Base-by-base conservation (phyloP, 306 rosid genomes). In the Acacia crassicarpa region DNA sequence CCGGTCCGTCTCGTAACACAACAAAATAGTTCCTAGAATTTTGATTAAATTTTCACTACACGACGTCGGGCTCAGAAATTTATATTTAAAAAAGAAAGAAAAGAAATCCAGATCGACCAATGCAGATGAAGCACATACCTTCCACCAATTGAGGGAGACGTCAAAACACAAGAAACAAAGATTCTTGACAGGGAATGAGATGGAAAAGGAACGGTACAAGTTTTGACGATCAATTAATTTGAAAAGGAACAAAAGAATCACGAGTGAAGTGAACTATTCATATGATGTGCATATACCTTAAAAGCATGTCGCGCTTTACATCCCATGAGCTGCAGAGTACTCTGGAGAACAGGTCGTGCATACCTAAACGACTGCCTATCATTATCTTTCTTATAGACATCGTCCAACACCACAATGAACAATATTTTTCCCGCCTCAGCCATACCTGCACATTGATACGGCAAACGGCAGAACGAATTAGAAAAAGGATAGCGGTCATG, bases 301-400 rank as follows among this genome's bases (percentile, higher is more conserved):
- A 95, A 93, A 51, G 98, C 95, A 76, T 95, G 98, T 6, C 98
- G 87, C 6, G 71, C 12, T 72, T 95, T 95, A 83, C 98, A 95
- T 61, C 98, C 98, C 91, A 95, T 95, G 25, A 93, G 97, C 71
- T 95, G 98, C 14, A 95, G 88, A 49, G 94, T 90, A 65, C 91
- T 95, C 85, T 91, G 98, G 20, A 95, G 85, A 80, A 91, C 92
- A 1, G 97, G 68, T 32, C 97, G 95, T 77, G 98, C 78, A 70
- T 95, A 93, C 1, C 94, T 85, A 65, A 91, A 95, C 0, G 98
- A 90, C 38, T 63, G 40, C 67, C 38, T 27, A 27, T 27, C 20
- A 25, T 62, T 23, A 13, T 27, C 69, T 12, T 63, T 15, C 40
- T 82, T 84, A 0, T 75, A 90, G 49, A 72, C 85, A 22, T 85